Evolutionary conservation across 2,329 filamentous ascomycete species (phyloP).

Genomic region (Cercospora sesami): DNA sequence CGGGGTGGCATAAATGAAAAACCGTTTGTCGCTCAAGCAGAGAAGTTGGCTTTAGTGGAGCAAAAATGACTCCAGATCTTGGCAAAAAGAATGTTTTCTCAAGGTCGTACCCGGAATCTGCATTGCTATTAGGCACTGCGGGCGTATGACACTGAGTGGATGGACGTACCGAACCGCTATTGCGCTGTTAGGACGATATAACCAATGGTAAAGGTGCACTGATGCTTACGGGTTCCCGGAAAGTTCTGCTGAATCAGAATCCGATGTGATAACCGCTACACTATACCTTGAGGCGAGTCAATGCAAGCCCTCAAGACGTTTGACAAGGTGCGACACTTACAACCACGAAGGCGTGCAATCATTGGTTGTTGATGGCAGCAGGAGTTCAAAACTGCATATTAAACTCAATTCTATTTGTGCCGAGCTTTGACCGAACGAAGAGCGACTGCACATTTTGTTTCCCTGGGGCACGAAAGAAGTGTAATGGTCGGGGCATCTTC

Average conservation of each 20-base stretch:
- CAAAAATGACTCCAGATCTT: neutral
- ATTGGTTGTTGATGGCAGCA: neutral
- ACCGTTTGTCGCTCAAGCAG: neutral
- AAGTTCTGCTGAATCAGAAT: neutral
- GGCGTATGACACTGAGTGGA: neutral
- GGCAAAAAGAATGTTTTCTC: neutral
- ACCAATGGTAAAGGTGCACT: neutral
- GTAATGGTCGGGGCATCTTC: too few relatives aligned
- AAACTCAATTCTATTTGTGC: neutral
- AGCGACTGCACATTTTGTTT: neutral
- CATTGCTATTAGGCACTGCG: neutral
- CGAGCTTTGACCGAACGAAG: neutral
- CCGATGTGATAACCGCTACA: slow-evolving; percentile 7
- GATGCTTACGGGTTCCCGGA: slow-evolving; percentile 1
- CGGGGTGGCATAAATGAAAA: too few relatives aligned
- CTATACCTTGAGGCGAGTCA: neutral
- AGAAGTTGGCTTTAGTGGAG: neutral
- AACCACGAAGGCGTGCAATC: neutral
- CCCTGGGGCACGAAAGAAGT: too few relatives aligned
- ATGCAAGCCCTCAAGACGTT: neutral
- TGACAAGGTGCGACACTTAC: neutral
- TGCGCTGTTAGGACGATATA: neutral
- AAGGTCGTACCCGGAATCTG: neutral
- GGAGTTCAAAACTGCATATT: neutral
- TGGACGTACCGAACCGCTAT: neutral